A percentile compares a stretch with the other conserved stretches of the same genome.
Evolutionary conservation across 2,329 filamentous ascomycete species (phyloP).

Genomic region (Karstenula rhodostoma): DNA sequence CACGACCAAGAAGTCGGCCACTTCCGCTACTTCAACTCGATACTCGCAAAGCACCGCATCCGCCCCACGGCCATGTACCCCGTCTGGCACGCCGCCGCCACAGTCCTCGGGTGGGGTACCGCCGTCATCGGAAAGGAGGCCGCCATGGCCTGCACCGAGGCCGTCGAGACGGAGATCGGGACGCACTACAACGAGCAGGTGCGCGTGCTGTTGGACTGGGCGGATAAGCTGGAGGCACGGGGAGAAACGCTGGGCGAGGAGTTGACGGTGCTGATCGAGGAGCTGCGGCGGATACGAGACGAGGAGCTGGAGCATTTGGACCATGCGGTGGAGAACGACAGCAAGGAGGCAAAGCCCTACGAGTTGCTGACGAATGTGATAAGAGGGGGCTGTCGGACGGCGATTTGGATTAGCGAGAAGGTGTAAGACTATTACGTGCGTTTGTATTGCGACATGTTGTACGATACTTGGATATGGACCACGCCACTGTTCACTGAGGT

Average conservation of each 20-base stretch:
- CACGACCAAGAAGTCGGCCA: conserved; percentile 94
- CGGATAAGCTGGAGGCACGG: conserved; percentile 74
- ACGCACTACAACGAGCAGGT: conserved; percentile 96
- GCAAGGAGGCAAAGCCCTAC: conserved; percentile 88
- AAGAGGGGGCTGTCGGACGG: conserved; percentile 85
- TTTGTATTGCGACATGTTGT: conserved; percentile 5
- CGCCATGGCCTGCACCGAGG: conserved; percentile 98
- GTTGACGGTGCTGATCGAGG: conserved; percentile 73
- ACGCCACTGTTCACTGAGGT: neutral
- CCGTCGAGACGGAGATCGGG: conserved; percentile 97
- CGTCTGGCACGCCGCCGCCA: conserved; percentile 82
- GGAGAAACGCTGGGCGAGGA: conserved; percentile 85
- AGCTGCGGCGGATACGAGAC: conserved; percentile 84
- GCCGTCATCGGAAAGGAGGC: conserved; percentile 89
- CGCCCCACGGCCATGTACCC: conserved; percentile 94
- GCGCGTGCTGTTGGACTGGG: conserved; percentile 80
- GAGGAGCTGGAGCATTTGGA: conserved; percentile 98
- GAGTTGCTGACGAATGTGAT: conserved; percentile 89
- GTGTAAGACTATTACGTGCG: conserved; percentile 55
- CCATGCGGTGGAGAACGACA: conserved; percentile 91
- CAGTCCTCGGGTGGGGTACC: conserved; percentile 86
- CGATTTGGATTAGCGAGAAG: conserved; percentile 89
- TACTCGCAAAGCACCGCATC: conserved; percentile 86
- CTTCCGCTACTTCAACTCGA: conserved; percentile 81
- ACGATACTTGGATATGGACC: neutral